Evolutionary conservation across 495 filamentous ascomycete species (phyloP), one percentile per base, ranked within the genome.

Genomic region (Amniculicola lignicola): DNA sequence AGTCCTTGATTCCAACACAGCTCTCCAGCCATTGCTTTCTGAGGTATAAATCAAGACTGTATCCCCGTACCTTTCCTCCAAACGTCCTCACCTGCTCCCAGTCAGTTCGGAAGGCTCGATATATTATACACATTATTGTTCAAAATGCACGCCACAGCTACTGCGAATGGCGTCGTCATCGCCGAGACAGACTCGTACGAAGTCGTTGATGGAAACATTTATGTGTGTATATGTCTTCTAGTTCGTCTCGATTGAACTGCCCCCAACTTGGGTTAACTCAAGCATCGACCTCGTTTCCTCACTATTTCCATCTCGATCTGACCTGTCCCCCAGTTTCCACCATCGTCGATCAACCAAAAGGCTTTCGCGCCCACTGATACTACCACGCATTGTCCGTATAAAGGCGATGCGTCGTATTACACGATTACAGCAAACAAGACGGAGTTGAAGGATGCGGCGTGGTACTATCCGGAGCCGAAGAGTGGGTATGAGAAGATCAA

Each of bases 171-270:
- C 58, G 73, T 70, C 29, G 65, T 77, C 37, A 71, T 89, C 47
- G 85, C 84, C 16, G 77, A 82, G 59, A 74, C 84, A 0, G 76
- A 82, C 19, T 68, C 69, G 16, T 88, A 79, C 70, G 79, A 84
- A 66, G 71, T 78, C 3, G 83, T 88, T 12, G 86, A 88, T 65
- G 84, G 83, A 47, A 89, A 88, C 66, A 74, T 88, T 60, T 88
- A 89, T 61, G 84, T 85, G 68, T 47, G 70, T 59, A 4, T 22
- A 6, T 10, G 23, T 24, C 5, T n/a, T n/a, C n/a, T n/a, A n/a
- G n/a, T n/a, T n/a, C n/a, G n/a, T n/a, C n/a, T n/a, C n/a, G n/a
- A n/a, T n/a, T n/a, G n/a, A n/a, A n/a, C n/a, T n/a, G n/a, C n/a
- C n/a, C n/a, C n/a, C n/a, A n/a, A n/a, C n/a, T n/a, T n/a, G n/a